Base-by-base conservation (phyloP, 441 rosid species). In the Populus hybrid region DNA sequence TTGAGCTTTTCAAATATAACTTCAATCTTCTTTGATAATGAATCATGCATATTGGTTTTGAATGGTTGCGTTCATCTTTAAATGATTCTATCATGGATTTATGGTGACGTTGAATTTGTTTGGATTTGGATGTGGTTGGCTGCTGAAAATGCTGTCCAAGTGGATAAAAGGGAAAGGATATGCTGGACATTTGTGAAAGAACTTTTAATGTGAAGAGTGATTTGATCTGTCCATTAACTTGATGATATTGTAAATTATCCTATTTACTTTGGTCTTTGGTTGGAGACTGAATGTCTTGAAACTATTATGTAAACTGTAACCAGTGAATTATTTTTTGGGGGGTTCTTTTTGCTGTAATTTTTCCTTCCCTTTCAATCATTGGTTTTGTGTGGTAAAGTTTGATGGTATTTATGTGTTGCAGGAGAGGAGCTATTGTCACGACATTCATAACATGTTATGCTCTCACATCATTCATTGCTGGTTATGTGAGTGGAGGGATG, bases 381-480 rank as follows among this genome's bases (percentile, higher is more conserved):
- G 9, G 4, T 14, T 29, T 53, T 26, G 35, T 28, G 4, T 31
- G 31, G 71, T 84, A 69, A 73, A 36, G 7, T 78, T 16, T 59
- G 29, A 36, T 76, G 11, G 3, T 50, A 24, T 71, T 77, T 77
- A 7, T 77, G 71, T 77, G 76, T 70, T 77, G 38, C 90, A 97
- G 99, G 98, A 92, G 99, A 87, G 99, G 99, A 85, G 97, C 99
- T 61, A 97, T 97, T 78, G 97, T 93, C 78, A 97, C 99, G 36
- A 94, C 99, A 63, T 97, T 94, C 82, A 94, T 97, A 64, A 89
- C 92, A 59, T 97, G 97, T 78, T 97, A 97, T 77, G 99, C 99
- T 69, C 89, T 97, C 77, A 97, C 99, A 50, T 97, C 99, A 56
- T 97, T 97, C 80, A 81, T 97, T 77, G 88, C 99, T 84, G 99